Percentiles rank a stretch among this genome's conserved stretches.
Conservation (phyloP, 495 filamentous ascomycete species). For the Aspergillus ostianus region DNA sequence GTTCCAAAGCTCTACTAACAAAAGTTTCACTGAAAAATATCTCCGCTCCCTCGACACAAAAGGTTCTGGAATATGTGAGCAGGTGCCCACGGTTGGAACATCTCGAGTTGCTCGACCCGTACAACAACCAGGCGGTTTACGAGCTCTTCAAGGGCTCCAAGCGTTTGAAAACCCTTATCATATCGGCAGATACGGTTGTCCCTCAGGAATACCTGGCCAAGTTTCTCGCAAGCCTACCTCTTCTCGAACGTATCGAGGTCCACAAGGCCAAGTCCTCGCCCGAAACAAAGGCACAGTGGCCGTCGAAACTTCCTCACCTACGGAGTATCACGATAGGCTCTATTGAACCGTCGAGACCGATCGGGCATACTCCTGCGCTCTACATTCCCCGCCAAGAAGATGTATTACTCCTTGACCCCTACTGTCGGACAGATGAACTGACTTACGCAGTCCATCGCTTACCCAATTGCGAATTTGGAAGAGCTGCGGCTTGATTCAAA, state of each 20-base stretch:
- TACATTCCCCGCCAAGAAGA: constrained; percentile 20
- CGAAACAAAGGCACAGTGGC: constrained; percentile 23
- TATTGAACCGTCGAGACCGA: not conserved
- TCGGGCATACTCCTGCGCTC: constrained; percentile 13
- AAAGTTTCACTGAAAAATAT: constrained; percentile 37
- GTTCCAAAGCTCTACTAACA: constrained; percentile 39
- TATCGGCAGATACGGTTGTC: constrained; percentile 35
- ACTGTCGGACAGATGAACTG: not conserved
- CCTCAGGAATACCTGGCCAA: constrained; percentile 32
- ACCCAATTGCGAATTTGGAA: constrained; percentile 35
- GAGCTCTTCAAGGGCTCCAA: constrained; percentile 32
- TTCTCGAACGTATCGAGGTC: constrained; percentile 43
- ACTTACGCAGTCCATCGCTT: constrained; percentile 10
- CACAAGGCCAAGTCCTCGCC: constrained; percentile 24
- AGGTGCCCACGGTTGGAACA: constrained; percentile 39
- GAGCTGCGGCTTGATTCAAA: constrained; percentile 35
- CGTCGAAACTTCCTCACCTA: constrained; percentile 33
- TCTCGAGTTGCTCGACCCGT: constrained; percentile 29
- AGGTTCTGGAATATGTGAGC: constrained; percentile 34
- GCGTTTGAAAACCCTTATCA: constrained; percentile 40
- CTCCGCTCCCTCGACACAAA: constrained; percentile 23
- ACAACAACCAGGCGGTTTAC: constrained; percentile 25
- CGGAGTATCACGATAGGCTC: constrained; percentile 33
- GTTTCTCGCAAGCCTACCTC: constrained; percentile 37
- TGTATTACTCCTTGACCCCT: constrained; percentile 1